Conservation (phyloP, 2,329 filamentous ascomycete species). For the Aspergillus fischeri region DNA sequence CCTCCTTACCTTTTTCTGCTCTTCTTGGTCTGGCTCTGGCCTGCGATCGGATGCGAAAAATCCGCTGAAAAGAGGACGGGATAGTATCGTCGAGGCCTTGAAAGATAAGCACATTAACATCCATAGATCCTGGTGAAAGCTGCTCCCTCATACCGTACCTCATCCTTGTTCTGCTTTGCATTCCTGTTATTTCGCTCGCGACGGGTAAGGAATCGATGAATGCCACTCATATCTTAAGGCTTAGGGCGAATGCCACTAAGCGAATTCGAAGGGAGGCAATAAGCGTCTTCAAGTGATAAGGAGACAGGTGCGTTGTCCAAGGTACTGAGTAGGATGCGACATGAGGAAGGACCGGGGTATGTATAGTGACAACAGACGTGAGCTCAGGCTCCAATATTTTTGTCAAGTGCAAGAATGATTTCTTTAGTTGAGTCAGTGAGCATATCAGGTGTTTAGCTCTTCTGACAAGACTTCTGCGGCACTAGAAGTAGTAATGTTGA, state of each 20-base stretch:
- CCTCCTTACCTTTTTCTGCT: conserved; percentile 32
- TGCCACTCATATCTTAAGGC: conserved; percentile 34
- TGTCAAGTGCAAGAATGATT: conserved; percentile 13
- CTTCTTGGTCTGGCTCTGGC: conserved; percentile 22
- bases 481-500: not conserved
- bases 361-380: conserved; percentile 12
- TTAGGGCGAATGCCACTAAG: not conserved
- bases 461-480: conserved; percentile 11
- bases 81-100: conserved; percentile 22
- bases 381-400: conserved; percentile 27
- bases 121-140: not conserved
- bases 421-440: conserved; percentile 4
- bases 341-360: conserved; percentile 17
- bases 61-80: conserved; percentile 25
- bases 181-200: conserved; percentile 32
- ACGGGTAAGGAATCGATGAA: conserved; percentile 40
- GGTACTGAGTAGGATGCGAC: conserved; percentile 12
- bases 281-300: not conserved
- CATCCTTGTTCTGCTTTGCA: conserved; percentile 31
- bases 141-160: conserved; percentile 17
- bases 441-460: conserved; percentile 23
- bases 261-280: conserved; percentile 1
- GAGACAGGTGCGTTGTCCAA: conserved; percentile 5
- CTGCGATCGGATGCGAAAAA: conserved; percentile 28
- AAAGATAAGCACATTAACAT: conserved; percentile 9